phyloP scores from a whole-genome alignment of 1,139 yeast species.

The Magnusiomyces suaveolens region DNA sequence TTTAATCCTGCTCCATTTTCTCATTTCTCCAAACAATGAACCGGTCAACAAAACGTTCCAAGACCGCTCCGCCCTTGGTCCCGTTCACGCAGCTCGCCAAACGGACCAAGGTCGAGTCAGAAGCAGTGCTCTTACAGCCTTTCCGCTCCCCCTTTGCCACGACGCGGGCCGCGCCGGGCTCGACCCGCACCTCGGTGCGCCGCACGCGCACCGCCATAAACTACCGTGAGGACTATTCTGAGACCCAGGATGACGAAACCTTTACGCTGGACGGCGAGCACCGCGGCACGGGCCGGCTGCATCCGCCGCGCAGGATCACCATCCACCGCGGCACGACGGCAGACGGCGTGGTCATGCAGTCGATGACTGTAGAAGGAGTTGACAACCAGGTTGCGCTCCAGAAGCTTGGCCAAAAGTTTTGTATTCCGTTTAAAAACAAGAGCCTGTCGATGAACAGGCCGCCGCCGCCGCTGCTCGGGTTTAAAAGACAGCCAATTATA shows the following conservation, averaged over 20 bases:
- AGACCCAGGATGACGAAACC: not conserved
- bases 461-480: conserved; percentile 78
- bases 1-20: not conserved
- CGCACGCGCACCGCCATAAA: conserved; percentile 11
- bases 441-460: conserved; percentile 18
- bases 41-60: not conserved
- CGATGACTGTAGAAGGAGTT: not conserved
- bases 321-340: conserved; percentile 2
- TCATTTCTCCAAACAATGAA: not conserved
- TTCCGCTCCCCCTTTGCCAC: conserved; percentile 4
- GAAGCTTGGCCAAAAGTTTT: conserved; percentile 22
- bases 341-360: not conserved
- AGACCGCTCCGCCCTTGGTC: not conserved
- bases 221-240: conserved; percentile 7
- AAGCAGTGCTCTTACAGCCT: conserved; percentile 1
- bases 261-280: not conserved
- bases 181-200: conserved; percentile 4
- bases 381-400: not conserved
- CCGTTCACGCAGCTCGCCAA: not conserved
- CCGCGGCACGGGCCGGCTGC: not conserved
- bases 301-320: not conserved
- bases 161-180: not conserved
- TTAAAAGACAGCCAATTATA: conserved; percentile 53
- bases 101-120: not conserved
- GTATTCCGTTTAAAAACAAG: conserved; percentile 30